phyloP scores from a whole-genome alignment of 2,329 filamentous ascomycete species.

The Aurifilum marmelostoma region DNA sequence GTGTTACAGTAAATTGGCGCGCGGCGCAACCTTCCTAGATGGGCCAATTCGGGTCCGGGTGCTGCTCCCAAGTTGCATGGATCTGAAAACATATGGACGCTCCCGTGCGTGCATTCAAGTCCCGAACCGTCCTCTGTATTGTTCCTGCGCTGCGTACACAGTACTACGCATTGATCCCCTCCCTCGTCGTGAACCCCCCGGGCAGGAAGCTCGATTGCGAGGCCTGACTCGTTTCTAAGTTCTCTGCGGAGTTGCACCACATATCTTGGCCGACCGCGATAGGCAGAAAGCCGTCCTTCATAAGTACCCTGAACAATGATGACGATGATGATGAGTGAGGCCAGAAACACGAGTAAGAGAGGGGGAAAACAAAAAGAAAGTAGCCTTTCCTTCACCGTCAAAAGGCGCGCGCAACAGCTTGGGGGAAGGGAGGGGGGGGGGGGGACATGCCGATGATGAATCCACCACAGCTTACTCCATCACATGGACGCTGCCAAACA shows the following conservation, averaged over 20 bases:
- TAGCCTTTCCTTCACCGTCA: not conserved
- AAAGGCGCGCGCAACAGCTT: not conserved
- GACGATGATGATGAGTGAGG: not conserved
- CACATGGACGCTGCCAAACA: constrained; percentile 12
- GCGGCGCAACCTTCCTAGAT: constrained; percentile 4
- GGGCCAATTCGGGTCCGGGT: not conserved
- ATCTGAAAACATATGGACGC: not conserved
- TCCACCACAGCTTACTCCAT: not conserved
- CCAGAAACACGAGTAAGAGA: not conserved
- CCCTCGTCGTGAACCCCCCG: not conserved
- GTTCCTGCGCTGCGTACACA: not conserved
- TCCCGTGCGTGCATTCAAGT: not conserved
- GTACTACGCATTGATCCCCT: not conserved
- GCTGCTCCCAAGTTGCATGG: not conserved
- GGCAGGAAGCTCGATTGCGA: not conserved
- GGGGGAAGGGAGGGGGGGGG: too few relatives aligned
- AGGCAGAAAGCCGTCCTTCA: not conserved
- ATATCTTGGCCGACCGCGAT: not conserved
- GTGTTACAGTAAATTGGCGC: not conserved
- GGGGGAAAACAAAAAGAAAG: not conserved
- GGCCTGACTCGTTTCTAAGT: not conserved
- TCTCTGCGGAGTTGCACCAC: not conserved
- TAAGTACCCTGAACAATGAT: not conserved
- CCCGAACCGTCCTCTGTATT: not conserved
- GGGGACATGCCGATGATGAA: not conserved